Evolutionary conservation across 768 basidiomycete species (phyloP).

Genomic region (Mycena galopus): DNA sequence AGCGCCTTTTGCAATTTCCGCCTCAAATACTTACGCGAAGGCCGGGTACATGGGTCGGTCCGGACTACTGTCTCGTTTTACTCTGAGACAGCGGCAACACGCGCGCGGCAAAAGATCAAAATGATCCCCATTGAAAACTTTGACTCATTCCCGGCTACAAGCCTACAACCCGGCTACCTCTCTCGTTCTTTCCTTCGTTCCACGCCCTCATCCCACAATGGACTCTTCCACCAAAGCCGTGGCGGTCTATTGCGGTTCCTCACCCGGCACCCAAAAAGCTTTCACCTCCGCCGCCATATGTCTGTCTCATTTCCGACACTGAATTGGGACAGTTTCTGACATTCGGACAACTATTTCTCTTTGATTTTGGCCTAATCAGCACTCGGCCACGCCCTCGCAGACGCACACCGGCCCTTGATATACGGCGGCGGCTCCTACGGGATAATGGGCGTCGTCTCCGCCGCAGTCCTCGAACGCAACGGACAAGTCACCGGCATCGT

Average conservation of each 20-base stretch:
- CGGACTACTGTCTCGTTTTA: neutral
- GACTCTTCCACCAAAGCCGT: conserved; percentile 52
- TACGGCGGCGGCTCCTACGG: conserved; percentile 91
- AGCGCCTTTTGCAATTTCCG: too few relatives aligned
- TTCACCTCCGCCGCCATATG: conserved; percentile 79
- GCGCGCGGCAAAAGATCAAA: neutral
- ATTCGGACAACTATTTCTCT: neutral
- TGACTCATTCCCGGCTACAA: conserved; percentile 23
- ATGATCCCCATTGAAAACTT: neutral
- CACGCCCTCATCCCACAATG: conserved; percentile 9
- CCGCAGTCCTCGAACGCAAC: conserved; percentile 71
- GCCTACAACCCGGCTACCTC: too few relatives aligned
- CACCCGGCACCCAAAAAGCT: conserved; percentile 69
- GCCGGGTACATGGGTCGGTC: too few relatives aligned
- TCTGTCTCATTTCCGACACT: conserved; percentile 51
- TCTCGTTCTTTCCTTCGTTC: conserved; percentile 1
- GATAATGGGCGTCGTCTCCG: conserved; percentile 88
- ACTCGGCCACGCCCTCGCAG: conserved; percentile 79
- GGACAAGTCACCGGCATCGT: conserved; percentile 84
- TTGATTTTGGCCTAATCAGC: conserved; percentile 63
- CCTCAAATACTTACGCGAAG: too few relatives aligned
- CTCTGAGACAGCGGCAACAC: neutral
- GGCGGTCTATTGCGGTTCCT: conserved; percentile 91
- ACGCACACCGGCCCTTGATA: conserved; percentile 71
- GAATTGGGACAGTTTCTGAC: conserved; percentile 1